Conservation (phyloP, 1,284 basidiomycete genomes). For the Sparassis latifolia region DNA sequence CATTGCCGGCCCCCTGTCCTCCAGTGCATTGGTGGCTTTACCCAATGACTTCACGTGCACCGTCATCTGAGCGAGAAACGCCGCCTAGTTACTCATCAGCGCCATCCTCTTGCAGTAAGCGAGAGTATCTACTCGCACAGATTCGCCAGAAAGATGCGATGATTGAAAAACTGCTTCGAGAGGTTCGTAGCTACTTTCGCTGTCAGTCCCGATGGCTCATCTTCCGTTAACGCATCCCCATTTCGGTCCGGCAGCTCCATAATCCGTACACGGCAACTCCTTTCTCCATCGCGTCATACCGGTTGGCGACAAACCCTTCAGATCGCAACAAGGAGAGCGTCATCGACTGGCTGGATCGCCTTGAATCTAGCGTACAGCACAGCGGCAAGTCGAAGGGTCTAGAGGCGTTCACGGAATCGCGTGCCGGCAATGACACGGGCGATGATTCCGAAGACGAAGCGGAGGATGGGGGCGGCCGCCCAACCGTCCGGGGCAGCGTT, state of each 20-base stretch:
- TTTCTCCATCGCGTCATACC: slow-evolving; percentile 68
- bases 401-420: slow-evolving; percentile 35
- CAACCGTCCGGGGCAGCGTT: slow-evolving; percentile 22
- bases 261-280: slow-evolving; percentile 74
- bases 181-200: slow-evolving; percentile 36
- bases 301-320: slow-evolving; percentile 65
- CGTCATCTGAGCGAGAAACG: slow-evolving; percentile 25
- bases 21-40: neutral
- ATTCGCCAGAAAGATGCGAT: slow-evolving; percentile 78
- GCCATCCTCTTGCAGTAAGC: slow-evolving; percentile 49
- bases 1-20: neutral
- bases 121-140: slow-evolving; percentile 74
- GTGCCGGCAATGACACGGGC: slow-evolving; percentile 16
- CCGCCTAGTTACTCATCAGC: slow-evolving; percentile 16
- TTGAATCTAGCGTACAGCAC: slow-evolving; percentile 32
- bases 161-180: slow-evolving; percentile 75
- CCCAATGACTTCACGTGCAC: slow-evolving; percentile 3
- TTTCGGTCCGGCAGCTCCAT: slow-evolving; percentile 44
- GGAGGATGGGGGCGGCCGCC: slow-evolving; percentile 14
- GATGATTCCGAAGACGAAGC: slow-evolving; percentile 20
- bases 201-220: slow-evolving; percentile 3
- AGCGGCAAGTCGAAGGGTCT: slow-evolving; percentile 9
- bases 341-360: slow-evolving; percentile 60
- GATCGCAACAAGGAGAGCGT: slow-evolving; percentile 63
- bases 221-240: neutral